Base-by-base conservation (phyloP, 441 rosid genomes). In the Aquilaria agallochum region DNA sequence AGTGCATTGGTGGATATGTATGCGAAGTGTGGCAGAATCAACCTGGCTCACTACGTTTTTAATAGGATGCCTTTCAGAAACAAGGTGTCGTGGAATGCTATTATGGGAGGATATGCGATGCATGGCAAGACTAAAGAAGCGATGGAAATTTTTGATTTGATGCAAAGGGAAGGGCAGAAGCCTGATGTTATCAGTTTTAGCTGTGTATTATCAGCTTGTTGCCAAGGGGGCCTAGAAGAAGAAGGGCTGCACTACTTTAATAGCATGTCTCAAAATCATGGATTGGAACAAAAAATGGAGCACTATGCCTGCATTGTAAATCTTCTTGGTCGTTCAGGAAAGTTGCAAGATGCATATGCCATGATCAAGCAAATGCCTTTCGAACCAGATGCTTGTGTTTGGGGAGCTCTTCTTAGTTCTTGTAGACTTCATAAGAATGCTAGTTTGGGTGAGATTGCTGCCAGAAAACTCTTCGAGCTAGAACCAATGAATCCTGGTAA, bases 1-100 rank as follows among this genome's bases (percentile, higher is more conserved):
- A 78, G 86, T 62, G 88, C 93, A 45, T 68, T 87, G 68, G 73
- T 82, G 75, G 86, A 84, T 67, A 87, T 80, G 88, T 77, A 87
- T 55, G 86, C 88, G 36, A 84, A 86, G 68, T 84, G 90, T 56
- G 92, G 90, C 62, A 73, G 85, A 62, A 78, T 83, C 59, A 76
- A 70, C 49, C 55, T 67, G 52, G 81, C 89, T 63, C 81, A 56
- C 54, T 71, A 55, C 40, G 76, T 81, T 65, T 81, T 86, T 58
- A 75, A 76, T 61, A 73, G 54, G 78, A 81, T 81, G 80, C 68
- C 75, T 30, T 59, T 59, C 52, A 86, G 68, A 70, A 86, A 86
- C 76, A 67, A 75, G 66, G 87, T 78, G 48, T 79, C 78, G 62
- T 86, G 92, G 90, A 86, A 86, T 74, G 75, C 92, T 5, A 64